These are phyloP conservation scores for Zygoascus hellenicus DNA, from an alignment of 1,139 yeast species.

Conservation along the genomic window DNA sequence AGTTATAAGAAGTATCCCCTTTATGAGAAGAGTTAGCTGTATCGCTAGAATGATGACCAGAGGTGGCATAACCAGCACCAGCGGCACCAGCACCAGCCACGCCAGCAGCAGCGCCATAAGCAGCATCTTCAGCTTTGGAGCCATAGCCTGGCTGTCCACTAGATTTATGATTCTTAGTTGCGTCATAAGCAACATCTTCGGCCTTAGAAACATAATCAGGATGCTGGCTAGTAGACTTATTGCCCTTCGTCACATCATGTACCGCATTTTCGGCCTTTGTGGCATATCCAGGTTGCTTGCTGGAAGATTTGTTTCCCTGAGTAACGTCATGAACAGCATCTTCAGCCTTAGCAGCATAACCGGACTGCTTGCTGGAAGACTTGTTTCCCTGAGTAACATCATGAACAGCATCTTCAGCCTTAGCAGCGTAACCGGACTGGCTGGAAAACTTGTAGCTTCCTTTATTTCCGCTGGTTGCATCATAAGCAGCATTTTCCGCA, in stretches of 20 bases:
- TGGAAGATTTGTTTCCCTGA: not conserved
- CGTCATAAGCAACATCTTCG: not conserved
- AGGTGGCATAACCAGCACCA: conserved; percentile 12
- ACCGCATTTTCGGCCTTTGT: not conserved
- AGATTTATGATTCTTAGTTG: not conserved
- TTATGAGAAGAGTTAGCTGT: not conserved
- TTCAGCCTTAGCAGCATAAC: not conserved
- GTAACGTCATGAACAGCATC: not conserved
- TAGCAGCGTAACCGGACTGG: not conserved
- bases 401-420: not conserved
- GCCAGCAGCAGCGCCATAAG: not conserved
- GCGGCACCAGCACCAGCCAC: conserved; percentile 9
- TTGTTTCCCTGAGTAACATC: not conserved
- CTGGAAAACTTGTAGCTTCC: too few species aligned
- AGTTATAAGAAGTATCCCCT: not conserved
- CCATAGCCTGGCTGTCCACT: not conserved
- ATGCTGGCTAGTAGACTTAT: not conserved
- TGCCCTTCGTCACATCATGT: not conserved
- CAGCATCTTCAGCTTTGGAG: not conserved
- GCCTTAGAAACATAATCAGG: not conserved
- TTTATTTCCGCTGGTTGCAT: too few species aligned
- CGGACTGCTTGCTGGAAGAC: too few species aligned
- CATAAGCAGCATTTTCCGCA: not conserved
- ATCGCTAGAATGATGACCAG: conserved; percentile 12
- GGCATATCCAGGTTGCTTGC: not conserved